These are phyloP conservation scores for Achaetomium macrosporum DNA, from an alignment of 2,329 filamentous ascomycete genomes.

Conservation along the genomic window DNA sequence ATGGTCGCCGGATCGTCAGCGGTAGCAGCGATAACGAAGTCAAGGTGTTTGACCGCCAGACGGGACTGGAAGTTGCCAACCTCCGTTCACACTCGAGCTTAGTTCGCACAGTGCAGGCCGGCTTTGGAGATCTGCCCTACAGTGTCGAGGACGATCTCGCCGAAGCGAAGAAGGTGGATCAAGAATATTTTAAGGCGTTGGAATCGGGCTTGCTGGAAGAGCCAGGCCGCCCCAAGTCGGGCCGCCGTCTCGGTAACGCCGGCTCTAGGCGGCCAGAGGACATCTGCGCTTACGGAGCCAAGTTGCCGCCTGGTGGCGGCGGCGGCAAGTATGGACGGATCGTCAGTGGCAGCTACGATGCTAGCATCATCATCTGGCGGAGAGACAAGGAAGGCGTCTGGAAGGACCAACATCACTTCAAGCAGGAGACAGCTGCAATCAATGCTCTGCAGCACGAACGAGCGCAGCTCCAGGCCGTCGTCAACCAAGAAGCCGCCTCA, in stretches of 20 bases:
- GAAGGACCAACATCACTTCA: conserved; percentile 68
- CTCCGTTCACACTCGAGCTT: conserved; percentile 75
- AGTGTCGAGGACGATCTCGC: conserved; percentile 67
- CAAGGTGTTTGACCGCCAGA: conserved; percentile 84
- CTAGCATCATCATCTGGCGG: conserved; percentile 92
- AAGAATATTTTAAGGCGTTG: conserved; percentile 60
- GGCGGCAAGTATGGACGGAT: conserved; percentile 89
- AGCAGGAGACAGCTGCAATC: conserved; percentile 64
- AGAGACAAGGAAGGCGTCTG: conserved; percentile 79
- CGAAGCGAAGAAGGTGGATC: conserved; percentile 68
- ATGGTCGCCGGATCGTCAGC: conserved; percentile 86
- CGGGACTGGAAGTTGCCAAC: conserved; percentile 83
- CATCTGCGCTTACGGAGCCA: conserved; percentile 74
- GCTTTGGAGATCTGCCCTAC: conserved; percentile 82
- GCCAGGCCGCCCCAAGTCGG: conserved; percentile 30
- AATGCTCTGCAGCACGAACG: conserved; percentile 36
- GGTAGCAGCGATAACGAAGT: conserved; percentile 96
- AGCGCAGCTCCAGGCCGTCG: conserved; percentile 9
- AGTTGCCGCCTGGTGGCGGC: conserved; percentile 83
- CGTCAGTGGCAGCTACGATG: conserved; percentile 93
- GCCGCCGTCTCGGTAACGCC: conserved; percentile 51
- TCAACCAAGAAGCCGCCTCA: neutral
- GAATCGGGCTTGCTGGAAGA: conserved; percentile 44
- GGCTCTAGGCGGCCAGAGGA: conserved; percentile 71
- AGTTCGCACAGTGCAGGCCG: conserved; percentile 90